Evolutionary conservation across 176 grass and related monocot species (phyloP), one percentile per base, ranked within the genome.

Genomic region (Poa annua): DNA sequence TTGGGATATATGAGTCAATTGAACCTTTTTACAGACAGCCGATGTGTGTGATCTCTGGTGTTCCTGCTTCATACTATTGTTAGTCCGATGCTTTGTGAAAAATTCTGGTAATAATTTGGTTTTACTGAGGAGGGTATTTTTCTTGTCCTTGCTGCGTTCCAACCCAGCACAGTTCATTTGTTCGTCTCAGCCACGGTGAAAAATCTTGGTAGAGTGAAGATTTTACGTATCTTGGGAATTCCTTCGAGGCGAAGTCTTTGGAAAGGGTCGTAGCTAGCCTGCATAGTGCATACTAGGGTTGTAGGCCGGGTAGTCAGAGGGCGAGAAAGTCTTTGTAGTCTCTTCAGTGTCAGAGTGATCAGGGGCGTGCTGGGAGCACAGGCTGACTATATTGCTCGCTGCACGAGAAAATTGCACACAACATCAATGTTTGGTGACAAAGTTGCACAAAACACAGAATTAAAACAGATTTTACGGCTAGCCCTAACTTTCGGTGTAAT

Each of bases 1-100:
- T 32, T 61, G 53, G 38, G 38, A 48, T 72, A 72, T 45, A 61
- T 35, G 80, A 56, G 61, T 56, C 79, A 71, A 5, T 71, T 38
- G 9, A 42, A 74, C 38, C 38, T 79, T 44, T 16, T 50, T 76
- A n/a, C 11, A 26, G 63, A 35, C 15, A 74, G 34, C 16, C 17
- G 25, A 20, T 49, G 76, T 79, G 76, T 29, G 15, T 32, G 39
- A 29, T 33, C 76, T 79, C 8, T 26, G 26, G 24, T 64, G 17
- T 79, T 20, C 16, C 45, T 80, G 41, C 19, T 34, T 21, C 1
- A 42, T 42, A 10, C 65, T 50, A 42, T 33, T 48, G 45, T 48
- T 80, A 19, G 26, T 16, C 6, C 0, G 33, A 19, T 21, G 13
- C 16, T 32, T 33, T 26, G 47, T 19, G 26, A 26, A 34, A 74